phyloP scores from a whole-genome alignment of 805 yeast species.

The Wickerhamomyces subpelliculosus region DNA sequence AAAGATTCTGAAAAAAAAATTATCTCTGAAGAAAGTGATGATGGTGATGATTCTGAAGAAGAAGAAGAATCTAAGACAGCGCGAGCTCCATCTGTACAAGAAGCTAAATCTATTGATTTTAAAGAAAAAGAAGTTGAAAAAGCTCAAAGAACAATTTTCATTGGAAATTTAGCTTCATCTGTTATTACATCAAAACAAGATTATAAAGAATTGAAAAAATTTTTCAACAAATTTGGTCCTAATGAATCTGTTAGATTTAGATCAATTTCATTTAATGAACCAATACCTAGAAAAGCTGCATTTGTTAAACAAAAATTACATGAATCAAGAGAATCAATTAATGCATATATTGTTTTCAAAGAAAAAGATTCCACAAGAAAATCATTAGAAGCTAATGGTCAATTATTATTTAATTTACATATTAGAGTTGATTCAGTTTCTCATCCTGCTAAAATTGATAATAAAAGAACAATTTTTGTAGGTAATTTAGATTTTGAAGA shows the following conservation, averaged over 20 bases:
- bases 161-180: slow-evolving; percentile 71
- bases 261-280: slow-evolving; percentile 83
- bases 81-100: slow-evolving; percentile 14
- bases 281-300: slow-evolving; percentile 88
- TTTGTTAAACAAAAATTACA: slow-evolving; percentile 75
- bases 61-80: slow-evolving; percentile 16
- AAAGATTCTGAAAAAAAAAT: slow-evolving; percentile 18
- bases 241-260: slow-evolving; percentile 82
- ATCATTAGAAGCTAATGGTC: slow-evolving; percentile 52
- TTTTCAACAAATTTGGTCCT: slow-evolving; percentile 35
- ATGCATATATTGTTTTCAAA: slow-evolving; percentile 80
- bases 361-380: slow-evolving; percentile 39
- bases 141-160: slow-evolving; percentile 79
- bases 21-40: slow-evolving; percentile 17
- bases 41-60: slow-evolving; percentile 22
- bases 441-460: slow-evolving; percentile 82
- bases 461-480: slow-evolving; percentile 77
- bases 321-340: slow-evolving; percentile 69
- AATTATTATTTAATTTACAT: slow-evolving; percentile 64
- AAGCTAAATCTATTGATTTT: slow-evolving; percentile 48
- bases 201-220: slow-evolving; percentile 57
- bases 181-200: slow-evolving; percentile 58
- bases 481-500: slow-evolving; percentile 95
- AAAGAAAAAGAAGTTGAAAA: slow-evolving; percentile 70
- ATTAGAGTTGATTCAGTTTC: slow-evolving; percentile 89